These are phyloP conservation scores for Mucor piriformis DNA, from an alignment of 371 early-diverging fungal species.

Conservation along the genomic window DNA sequence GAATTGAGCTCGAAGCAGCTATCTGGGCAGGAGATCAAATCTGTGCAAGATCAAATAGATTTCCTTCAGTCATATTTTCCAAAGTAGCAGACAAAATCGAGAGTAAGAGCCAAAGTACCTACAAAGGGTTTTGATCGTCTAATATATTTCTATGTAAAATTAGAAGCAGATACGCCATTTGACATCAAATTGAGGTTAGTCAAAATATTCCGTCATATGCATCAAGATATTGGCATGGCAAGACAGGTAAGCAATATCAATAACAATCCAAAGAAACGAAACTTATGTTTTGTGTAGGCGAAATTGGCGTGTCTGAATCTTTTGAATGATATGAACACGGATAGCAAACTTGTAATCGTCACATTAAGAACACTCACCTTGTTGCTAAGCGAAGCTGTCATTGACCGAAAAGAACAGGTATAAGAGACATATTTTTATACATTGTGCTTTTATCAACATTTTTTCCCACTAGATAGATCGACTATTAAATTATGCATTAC, in stretches of 20 bases:
- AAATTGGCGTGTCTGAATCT: slow-evolving; percentile 49
- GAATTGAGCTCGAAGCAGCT: slow-evolving; percentile 58
- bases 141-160: slow-evolving; percentile 1
- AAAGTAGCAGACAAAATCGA: slow-evolving; percentile 34
- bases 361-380: slow-evolving; percentile 53
- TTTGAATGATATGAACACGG: slow-evolving; percentile 39
- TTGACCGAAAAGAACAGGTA: slow-evolving; percentile 56
- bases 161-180: slow-evolving; percentile 39
- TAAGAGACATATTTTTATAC: neutral
- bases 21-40: slow-evolving; percentile 62
- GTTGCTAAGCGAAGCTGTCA: slow-evolving; percentile 49
- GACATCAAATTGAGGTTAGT: slow-evolving; percentile 49
- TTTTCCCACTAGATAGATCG: slow-evolving; percentile 35
- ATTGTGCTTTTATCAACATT: neutral
- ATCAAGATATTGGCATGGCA: slow-evolving; percentile 56
- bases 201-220: slow-evolving; percentile 64
- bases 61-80: slow-evolving; percentile 53
- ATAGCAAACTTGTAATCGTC: slow-evolving; percentile 43
- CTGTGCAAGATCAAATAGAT: slow-evolving; percentile 53
- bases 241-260: slow-evolving; percentile 25
- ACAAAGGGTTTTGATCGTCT: slow-evolving; percentile 7
- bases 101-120: slow-evolving; percentile 23
- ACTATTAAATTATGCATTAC: slow-evolving; percentile 35
- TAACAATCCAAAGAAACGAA: neutral
- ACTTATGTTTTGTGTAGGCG: slow-evolving; percentile 20